phyloP scores from a whole-genome alignment of 2,329 filamentous ascomycete species.

The Diatrype stigma region DNA sequence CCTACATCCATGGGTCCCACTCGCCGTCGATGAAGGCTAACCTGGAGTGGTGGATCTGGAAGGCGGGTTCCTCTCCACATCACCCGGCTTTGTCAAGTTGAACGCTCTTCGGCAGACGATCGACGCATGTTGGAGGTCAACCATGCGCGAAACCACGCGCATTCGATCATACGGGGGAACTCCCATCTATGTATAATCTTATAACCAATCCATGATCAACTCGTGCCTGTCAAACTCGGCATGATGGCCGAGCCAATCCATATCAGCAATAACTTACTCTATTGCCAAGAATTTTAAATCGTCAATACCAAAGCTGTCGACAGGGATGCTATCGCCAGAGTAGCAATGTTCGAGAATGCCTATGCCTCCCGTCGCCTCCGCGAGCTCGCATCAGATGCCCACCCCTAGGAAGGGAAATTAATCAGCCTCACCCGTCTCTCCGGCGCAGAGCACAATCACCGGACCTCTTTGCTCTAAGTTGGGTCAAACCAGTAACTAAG shows the following conservation, averaged over 20 bases:
- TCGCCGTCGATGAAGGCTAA: slow-evolving; percentile 76
- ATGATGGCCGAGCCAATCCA: slow-evolving; percentile 73
- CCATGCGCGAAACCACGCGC: slow-evolving; percentile 67
- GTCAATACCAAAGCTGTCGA: slow-evolving; percentile 58
- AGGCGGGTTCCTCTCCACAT: slow-evolving; percentile 56
- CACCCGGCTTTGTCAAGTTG: slow-evolving; percentile 60
- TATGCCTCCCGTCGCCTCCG: slow-evolving; percentile 67
- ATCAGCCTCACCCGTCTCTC: slow-evolving; percentile 62
- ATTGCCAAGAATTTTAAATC: slow-evolving; percentile 79
- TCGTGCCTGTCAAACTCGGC: slow-evolving; percentile 65
- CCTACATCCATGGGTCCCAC: slow-evolving; percentile 81
- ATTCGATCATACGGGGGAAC: slow-evolving; percentile 64
- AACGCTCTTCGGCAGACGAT: slow-evolving; percentile 64
- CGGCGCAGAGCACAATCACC: slow-evolving; percentile 71
- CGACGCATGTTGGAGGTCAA: slow-evolving; percentile 60
- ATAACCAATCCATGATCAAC: slow-evolving; percentile 2
- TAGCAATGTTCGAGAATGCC: slow-evolving; percentile 85
- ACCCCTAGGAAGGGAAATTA: slow-evolving; percentile 71
- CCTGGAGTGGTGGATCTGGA: slow-evolving; percentile 67
- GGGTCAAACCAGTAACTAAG: slow-evolving; percentile 82
- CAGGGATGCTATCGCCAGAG: slow-evolving; percentile 74
- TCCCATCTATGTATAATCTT: slow-evolving; percentile 57
- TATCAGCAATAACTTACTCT: slow-evolving; percentile 77
- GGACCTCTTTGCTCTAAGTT: slow-evolving; percentile 73
- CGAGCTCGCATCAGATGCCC: slow-evolving; percentile 69